phyloP scores from a whole-genome alignment of 2,329 filamentous ascomycete genomes.

The Sordariomycetes sp. region DNA sequence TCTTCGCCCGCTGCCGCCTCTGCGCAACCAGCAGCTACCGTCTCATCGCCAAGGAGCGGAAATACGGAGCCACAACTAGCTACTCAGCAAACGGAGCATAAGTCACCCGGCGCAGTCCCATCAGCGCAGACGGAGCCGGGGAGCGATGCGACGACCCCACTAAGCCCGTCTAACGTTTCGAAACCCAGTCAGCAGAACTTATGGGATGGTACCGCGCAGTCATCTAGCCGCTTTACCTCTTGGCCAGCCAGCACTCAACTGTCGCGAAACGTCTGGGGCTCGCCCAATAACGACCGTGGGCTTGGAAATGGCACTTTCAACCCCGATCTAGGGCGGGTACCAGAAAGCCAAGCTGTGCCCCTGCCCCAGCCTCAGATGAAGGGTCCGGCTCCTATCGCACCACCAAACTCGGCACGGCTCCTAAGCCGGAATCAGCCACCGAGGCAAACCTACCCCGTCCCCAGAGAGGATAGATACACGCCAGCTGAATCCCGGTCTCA shows the following conservation, averaged over 20 bases:
- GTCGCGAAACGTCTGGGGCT: slow-evolving; percentile 58
- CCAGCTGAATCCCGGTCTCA: background rate
- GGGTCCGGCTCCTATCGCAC: slow-evolving; percentile 32
- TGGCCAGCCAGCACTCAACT: slow-evolving; percentile 16
- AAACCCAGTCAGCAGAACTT: background rate
- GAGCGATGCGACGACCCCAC: background rate
- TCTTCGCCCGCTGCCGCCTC: slow-evolving; percentile 14
- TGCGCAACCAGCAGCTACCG: background rate
- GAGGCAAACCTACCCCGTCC: background rate
- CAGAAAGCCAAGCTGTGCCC: slow-evolving; percentile 21
- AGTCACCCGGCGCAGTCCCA: background rate
- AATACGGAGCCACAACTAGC: background rate
- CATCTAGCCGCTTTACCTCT: slow-evolving; percentile 1
- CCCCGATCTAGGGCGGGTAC: slow-evolving; percentile 39
- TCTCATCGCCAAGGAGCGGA: background rate
- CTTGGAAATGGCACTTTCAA: slow-evolving; percentile 71
- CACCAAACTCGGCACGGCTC: slow-evolving; percentile 13
- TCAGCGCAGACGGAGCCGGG: background rate
- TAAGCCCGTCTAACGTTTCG: background rate
- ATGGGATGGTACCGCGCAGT: slow-evolving; percentile 5
- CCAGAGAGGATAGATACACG: background rate
- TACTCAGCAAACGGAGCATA: background rate
- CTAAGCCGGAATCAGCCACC: background rate
- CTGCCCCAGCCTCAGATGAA: slow-evolving; percentile 11
- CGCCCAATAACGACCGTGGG: slow-evolving; percentile 55